These are phyloP conservation scores for Tolypocladium inflatum DNA, from an alignment of 2,329 filamentous ascomycete species.

Conservation along the genomic window DNA sequence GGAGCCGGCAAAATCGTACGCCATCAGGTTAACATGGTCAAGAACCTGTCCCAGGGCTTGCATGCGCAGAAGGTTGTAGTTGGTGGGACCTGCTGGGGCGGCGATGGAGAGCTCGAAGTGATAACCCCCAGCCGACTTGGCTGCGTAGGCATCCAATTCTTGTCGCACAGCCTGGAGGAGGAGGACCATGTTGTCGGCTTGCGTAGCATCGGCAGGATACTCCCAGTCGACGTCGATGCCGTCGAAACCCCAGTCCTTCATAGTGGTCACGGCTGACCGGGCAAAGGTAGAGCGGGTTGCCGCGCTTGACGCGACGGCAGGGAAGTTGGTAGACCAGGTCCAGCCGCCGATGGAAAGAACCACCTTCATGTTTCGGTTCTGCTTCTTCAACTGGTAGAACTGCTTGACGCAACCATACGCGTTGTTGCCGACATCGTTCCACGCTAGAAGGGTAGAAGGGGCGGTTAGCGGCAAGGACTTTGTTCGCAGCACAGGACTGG, in stretches of 20 bases:
- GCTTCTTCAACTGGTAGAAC: constrained; percentile 66
- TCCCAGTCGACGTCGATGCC: constrained; percentile 35
- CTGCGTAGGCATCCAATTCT: constrained; percentile 39
- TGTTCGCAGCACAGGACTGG: not conserved
- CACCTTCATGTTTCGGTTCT: constrained; percentile 67
- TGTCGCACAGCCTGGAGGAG: constrained; percentile 33
- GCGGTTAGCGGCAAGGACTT: not conserved
- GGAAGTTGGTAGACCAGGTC: constrained; percentile 73
- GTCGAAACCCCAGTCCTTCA: constrained; percentile 63
- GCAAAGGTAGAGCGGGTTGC: constrained; percentile 59
- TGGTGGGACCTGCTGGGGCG: constrained; percentile 35
- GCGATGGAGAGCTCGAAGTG: constrained; percentile 47
- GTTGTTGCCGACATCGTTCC: constrained; percentile 58
- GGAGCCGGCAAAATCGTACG: constrained; percentile 67
- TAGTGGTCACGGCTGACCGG: constrained; percentile 53
- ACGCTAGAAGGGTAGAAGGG: constrained; percentile 26
- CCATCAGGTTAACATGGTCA: constrained; percentile 60
- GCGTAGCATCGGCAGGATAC: constrained; percentile 23
- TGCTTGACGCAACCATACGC: constrained; percentile 77
- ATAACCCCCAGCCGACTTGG: constrained; percentile 31
- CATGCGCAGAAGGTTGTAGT: constrained; percentile 41
- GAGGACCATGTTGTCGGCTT: constrained; percentile 34
- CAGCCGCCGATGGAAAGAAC: constrained; percentile 78
- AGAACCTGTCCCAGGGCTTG: constrained; percentile 35
- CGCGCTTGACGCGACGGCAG: constrained; percentile 53